Evolutionary conservation across 148 eudicot species (phyloP).

Genomic region (Rhododendron kiyosumense): DNA sequence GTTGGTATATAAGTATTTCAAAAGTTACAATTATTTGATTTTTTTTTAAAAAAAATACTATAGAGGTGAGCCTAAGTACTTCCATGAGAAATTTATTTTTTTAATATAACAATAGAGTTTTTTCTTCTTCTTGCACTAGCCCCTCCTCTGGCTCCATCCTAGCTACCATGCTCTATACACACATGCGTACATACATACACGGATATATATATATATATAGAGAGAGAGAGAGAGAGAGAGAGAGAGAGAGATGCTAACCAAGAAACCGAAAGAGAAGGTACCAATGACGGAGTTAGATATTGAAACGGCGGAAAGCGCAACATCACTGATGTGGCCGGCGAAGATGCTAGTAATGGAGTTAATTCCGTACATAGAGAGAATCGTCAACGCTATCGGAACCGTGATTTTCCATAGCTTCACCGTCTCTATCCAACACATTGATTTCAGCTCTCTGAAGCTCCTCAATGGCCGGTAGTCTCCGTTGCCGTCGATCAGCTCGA

Average conservation of each 20-base stretch:
- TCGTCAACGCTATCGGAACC: slow-evolving; percentile 41
- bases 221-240: neutral
- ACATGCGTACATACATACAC: no score
- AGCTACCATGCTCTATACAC: no score
- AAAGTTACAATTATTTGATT: no score
- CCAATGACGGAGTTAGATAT: slow-evolving; percentile 50
- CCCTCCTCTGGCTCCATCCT: no score
- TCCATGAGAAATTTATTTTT: no score
- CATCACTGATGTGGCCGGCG: slow-evolving; percentile 61
- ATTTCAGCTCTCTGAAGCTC: slow-evolving; percentile 20
- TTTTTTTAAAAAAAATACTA: no score
- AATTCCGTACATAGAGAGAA: slow-evolving; percentile 40
- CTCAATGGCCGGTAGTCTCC: slow-evolving; percentile 44
- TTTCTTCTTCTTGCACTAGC: no score
- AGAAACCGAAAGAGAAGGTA: slow-evolving; percentile 63
- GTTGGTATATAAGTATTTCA: no score
- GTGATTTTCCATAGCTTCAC: slow-evolving; percentile 53
- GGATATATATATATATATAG: no score
- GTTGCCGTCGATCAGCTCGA: slow-evolving; percentile 14
- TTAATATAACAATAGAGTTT: no score
- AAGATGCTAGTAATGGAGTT: slow-evolving; percentile 47
- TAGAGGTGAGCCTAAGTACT: no score
- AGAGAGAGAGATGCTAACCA: slow-evolving; percentile 30
- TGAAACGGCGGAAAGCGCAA: slow-evolving; percentile 55
- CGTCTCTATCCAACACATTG: slow-evolving; percentile 44